Percentiles rank a stretch among this genome's conserved stretches.
phyloP scores from a whole-genome alignment of 2,329 filamentous ascomycete species.

The Ophiocordyceps sinensis region DNA sequence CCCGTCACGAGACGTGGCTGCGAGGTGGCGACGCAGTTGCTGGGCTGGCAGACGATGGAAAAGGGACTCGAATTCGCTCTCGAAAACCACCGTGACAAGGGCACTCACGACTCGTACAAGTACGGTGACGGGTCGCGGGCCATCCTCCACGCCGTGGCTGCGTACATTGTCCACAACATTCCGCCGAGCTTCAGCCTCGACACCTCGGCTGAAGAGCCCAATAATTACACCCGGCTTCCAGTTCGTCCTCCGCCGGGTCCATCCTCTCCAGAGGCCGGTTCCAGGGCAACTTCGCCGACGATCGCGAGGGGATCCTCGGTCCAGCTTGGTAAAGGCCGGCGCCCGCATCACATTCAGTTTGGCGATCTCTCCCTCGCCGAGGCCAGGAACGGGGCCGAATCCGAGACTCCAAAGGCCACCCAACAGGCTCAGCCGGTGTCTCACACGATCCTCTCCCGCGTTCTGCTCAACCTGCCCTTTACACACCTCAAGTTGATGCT shows the following conservation, averaged over 20 bases:
- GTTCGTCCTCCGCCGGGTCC: slow-evolving; percentile 8
- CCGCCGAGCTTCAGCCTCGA: slow-evolving; percentile 47
- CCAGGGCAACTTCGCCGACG: slow-evolving; percentile 7
- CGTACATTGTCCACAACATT: slow-evolving; percentile 46
- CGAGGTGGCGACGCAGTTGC: slow-evolving; percentile 39
- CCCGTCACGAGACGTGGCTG: slow-evolving; percentile 42
- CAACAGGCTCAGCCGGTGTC: slow-evolving; percentile 16
- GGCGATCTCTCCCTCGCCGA: slow-evolving; percentile 42
- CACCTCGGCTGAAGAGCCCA: slow-evolving; percentile 20
- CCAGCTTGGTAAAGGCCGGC: slow-evolving; percentile 20
- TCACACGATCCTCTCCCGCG: slow-evolving; percentile 43
- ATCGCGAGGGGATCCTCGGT: slow-evolving; percentile 23
- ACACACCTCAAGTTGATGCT: slow-evolving; percentile 49
- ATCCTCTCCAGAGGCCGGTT: slow-evolving; percentile 2
- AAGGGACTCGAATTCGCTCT: slow-evolving; percentile 45
- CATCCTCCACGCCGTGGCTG: slow-evolving; percentile 39
- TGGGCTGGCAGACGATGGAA: slow-evolving; percentile 51
- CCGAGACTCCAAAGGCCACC: slow-evolving; percentile 16
- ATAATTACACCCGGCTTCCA: slow-evolving; percentile 26
- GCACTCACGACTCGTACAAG: slow-evolving; percentile 29
- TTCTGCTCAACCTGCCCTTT: slow-evolving; percentile 58
- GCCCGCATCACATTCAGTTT: slow-evolving; percentile 49
- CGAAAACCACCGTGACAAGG: slow-evolving; percentile 18
- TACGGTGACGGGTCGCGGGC: slow-evolving; percentile 36
- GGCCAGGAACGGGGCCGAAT: slow-evolving; percentile 9